Evolutionary conservation across 176 grass and related monocot species (phyloP).

Genomic region (Guadua angustifolia): DNA sequence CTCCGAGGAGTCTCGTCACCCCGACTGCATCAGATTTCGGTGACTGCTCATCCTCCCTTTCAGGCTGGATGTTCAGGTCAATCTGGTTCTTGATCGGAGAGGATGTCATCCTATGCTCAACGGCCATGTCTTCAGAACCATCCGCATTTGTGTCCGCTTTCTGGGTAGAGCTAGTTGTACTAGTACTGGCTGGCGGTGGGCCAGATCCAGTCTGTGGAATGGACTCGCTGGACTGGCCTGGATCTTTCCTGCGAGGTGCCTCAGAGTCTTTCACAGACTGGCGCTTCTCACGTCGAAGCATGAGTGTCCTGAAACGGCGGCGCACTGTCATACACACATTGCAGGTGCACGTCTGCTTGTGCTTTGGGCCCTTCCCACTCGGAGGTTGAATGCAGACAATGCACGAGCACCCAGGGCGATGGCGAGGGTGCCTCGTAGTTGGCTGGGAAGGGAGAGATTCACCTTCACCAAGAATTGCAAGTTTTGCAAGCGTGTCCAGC

Average conservation of each 20-base stretch:
- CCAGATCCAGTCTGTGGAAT: constrained; percentile 24
- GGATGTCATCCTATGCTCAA: constrained; percentile 64
- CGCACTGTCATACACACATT: constrained; percentile 96
- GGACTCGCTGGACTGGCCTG: constrained; percentile 45
- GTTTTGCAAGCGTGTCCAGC: constrained; percentile 89
- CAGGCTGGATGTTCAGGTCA: constrained; percentile 96
- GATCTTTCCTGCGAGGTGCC: constrained; percentile 44
- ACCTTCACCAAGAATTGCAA: constrained; percentile 91
- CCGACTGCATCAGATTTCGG: constrained; percentile 65
- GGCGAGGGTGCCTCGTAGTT: constrained; percentile 90
- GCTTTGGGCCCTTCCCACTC: constrained; percentile 98
- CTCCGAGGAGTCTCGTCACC: constrained; percentile 26
- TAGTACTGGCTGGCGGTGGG: background rate
- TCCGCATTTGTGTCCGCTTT: constrained; percentile 45
- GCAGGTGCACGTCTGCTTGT: constrained; percentile 89
- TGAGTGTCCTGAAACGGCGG: constrained; percentile 90
- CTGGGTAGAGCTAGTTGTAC: constrained; percentile 23
- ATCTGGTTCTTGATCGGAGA: constrained; percentile 97
- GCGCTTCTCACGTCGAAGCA: constrained; percentile 85
- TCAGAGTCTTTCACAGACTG: constrained; percentile 58
- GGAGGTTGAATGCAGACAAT: constrained; percentile 99
- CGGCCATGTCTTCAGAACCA: constrained; percentile 49
- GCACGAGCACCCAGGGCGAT: constrained; percentile 92
- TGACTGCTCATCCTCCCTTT: constrained; percentile 88
- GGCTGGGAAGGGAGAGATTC: constrained; percentile 72